phyloP scores from a whole-genome alignment of 1,139 yeast genomes.

The Starmera stellimalicola region DNA sequence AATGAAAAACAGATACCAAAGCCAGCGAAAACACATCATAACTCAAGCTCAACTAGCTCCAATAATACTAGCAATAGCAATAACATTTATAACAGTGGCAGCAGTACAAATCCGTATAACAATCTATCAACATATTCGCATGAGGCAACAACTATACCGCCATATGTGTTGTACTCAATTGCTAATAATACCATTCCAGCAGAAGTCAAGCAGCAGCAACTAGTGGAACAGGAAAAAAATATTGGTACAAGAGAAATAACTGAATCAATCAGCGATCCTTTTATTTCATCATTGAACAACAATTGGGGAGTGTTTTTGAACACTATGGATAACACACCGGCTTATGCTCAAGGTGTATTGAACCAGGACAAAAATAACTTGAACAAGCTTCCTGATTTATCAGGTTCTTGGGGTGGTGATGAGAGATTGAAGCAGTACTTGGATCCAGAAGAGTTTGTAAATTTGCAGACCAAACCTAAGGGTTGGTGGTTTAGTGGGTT shows the following conservation, averaged over 20 bases:
- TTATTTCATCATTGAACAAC: slow-evolving; percentile 18
- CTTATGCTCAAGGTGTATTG: slow-evolving; percentile 18
- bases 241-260: slow-evolving; percentile 7
- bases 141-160: slow-evolving; percentile 34
- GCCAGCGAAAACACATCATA: background rate
- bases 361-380: slow-evolving; percentile 15
- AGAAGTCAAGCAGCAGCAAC: background rate
- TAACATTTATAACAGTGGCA: slow-evolving; percentile 8
- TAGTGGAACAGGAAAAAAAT: too few species aligned
- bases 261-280: slow-evolving; percentile 16
- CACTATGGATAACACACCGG: slow-evolving; percentile 20
- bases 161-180: slow-evolving; percentile 48
- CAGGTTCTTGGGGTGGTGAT: slow-evolving; percentile 63
- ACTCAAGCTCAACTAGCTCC: background rate
- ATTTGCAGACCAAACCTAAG: background rate
- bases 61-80: background rate
- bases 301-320: slow-evolving; percentile 21
- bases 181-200: slow-evolving; percentile 27
- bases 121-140: slow-evolving; percentile 20
- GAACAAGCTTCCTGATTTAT: slow-evolving; percentile 22
- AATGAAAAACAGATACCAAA: background rate
- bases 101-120: slow-evolving; percentile 7
- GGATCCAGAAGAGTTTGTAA: slow-evolving; percentile 17
- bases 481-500: background rate
- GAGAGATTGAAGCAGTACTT: slow-evolving; percentile 48